phyloP scores from a whole-genome alignment of 164 flowering plant genomes.

The Macadamia integrifolia region DNA sequence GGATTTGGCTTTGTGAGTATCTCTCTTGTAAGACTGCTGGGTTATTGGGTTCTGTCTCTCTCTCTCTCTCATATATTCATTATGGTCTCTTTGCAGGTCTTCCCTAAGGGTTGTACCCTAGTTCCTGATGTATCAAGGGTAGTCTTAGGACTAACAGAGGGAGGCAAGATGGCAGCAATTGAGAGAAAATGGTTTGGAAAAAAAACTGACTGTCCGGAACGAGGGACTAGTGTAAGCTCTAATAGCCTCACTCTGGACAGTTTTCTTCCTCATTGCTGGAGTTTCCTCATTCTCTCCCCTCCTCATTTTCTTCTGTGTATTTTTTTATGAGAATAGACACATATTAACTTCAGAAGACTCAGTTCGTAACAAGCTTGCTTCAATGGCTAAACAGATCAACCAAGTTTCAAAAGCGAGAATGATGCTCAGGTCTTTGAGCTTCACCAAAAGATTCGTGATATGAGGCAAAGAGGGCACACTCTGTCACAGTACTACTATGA shows the following conservation, averaged over 20 bases:
- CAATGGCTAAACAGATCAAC: no score
- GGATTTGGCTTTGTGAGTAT: conserved; percentile 21
- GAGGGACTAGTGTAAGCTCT: neutral
- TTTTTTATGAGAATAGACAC: neutral
- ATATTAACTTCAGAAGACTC: no score
- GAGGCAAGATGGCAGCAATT: neutral
- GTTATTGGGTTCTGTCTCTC: neutral
- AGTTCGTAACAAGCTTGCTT: no score
- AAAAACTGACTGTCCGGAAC: neutral
- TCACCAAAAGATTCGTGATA: no score
- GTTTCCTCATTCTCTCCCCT: conserved; percentile 1
- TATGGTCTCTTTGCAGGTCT: neutral
- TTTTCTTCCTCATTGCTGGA: conserved; percentile 10
- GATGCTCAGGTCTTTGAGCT: no score
- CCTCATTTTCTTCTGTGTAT: neutral
- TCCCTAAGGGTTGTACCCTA: neutral
- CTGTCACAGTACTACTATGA: no score
- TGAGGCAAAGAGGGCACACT: no score
- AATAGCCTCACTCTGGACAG: conserved; percentile 4
- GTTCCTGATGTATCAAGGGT: neutral
- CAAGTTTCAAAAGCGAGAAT: no score
- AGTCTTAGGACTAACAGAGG: neutral
- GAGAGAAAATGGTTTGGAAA: neutral
- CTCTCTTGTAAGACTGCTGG: neutral
- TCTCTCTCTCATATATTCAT: neutral